These are phyloP conservation scores for Colletotrichum sp. DNA, from an alignment of 2,329 filamentous ascomycete species.

Conservation along the genomic window DNA sequence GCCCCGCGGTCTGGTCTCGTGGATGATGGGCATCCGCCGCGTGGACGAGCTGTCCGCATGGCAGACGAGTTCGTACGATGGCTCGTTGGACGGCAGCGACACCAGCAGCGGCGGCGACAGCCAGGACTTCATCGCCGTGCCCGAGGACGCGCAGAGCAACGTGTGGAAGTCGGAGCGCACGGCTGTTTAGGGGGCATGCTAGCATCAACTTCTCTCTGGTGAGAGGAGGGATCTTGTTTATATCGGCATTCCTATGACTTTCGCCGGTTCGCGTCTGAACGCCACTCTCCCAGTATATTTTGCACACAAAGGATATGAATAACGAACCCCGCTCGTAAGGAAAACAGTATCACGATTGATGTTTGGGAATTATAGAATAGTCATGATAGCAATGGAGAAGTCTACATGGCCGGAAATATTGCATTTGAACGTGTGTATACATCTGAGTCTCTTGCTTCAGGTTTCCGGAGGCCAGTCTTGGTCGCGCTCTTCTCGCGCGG, in stretches of 20 bases:
- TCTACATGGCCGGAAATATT: neutral
- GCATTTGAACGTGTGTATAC: neutral
- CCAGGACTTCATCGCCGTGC: constrained; percentile 58
- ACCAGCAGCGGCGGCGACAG: constrained; percentile 39
- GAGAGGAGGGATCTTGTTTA: neutral
- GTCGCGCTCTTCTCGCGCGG: neutral
- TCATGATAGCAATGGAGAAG: constrained; percentile 5
- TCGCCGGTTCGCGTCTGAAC: neutral
- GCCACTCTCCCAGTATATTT: neutral
- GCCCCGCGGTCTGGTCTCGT: constrained; percentile 79
- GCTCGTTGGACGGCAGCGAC: constrained; percentile 35
- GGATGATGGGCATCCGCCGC: constrained; percentile 86
- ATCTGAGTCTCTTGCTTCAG: neutral
- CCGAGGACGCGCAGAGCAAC: constrained; percentile 45
- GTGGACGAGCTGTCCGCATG: constrained; percentile 63
- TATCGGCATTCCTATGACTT: neutral
- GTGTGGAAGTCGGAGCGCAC: constrained; percentile 42
- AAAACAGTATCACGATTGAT: neutral
- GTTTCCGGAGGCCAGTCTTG: neutral
- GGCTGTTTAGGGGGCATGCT: neutral
- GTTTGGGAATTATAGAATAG: neutral
- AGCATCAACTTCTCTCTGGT: neutral
- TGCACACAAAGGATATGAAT: neutral
- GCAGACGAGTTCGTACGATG: constrained; percentile 49
- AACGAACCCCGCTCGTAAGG: constrained; percentile 8